A percentile compares a stretch with the other conserved stretches of the same genome.
phyloP scores from a whole-genome alignment of 306 rosid species.

The Trichosanthes cucumerina region DNA sequence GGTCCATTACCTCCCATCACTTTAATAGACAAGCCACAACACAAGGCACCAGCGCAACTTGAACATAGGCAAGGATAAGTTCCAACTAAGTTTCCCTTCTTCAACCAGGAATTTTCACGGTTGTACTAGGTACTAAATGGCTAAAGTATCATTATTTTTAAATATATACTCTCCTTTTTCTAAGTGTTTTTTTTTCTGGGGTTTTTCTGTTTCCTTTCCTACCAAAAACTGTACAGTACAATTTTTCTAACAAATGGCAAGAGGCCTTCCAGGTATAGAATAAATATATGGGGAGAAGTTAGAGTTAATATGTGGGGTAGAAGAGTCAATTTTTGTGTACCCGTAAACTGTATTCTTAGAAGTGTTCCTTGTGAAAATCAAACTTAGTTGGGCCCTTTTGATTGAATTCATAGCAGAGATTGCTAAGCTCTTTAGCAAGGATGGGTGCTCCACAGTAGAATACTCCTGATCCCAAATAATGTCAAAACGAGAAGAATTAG shows the following conservation, averaged over 20 bases:
- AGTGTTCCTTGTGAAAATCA: slow-evolving; percentile 97
- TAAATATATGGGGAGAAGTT: background rate
- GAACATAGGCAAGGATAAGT: background rate
- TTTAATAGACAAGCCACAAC: background rate
- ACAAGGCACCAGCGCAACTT: background rate
- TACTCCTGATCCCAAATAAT: slow-evolving; percentile 51
- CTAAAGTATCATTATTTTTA: background rate
- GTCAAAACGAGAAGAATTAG: slow-evolving; percentile 17
- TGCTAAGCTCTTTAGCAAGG: slow-evolving; percentile 85
- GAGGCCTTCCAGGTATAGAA: background rate
- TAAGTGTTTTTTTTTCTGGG: background rate
- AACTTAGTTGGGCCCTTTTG: slow-evolving; percentile 93
- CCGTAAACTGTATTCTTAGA: slow-evolving; percentile 20
- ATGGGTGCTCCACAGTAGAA: slow-evolving; percentile 97
- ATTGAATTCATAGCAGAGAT: slow-evolving; percentile 88
- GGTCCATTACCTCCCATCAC: slow-evolving; percentile 5
- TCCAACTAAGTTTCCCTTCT: slow-evolving; percentile 6
- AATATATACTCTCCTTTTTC: background rate
- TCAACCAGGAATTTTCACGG: slow-evolving; percentile 15
- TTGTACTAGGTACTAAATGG: slow-evolving; percentile 1
- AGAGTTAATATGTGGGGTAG: background rate
- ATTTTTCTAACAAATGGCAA: background rate
- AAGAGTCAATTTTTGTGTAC: background rate
- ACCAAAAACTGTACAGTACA: slow-evolving; percentile 36
- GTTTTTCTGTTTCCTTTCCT: background rate